Evolutionary conservation across 495 filamentous ascomycete genomes (phyloP).

Genomic region (Tuber brumale): DNA sequence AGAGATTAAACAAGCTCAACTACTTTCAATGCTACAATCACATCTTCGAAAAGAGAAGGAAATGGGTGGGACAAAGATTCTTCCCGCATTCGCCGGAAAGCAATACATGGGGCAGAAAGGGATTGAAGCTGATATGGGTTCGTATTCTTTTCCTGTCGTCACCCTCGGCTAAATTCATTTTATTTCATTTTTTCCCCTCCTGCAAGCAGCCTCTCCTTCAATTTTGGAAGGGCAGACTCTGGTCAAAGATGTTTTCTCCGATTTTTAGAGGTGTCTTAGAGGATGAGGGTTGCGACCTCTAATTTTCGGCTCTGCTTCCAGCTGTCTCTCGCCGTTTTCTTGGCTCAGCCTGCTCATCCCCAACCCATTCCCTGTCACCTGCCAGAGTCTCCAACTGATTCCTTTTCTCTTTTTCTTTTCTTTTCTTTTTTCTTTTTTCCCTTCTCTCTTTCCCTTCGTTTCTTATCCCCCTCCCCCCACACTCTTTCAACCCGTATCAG

Average conservation of each 20-base stretch:
- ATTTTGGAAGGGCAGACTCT: neutral
- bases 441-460: no score
- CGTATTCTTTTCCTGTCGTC: slow-evolving; percentile 7
- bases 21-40: slow-evolving; percentile 20
- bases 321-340: neutral
- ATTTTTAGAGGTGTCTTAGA: neutral
- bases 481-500: neutral
- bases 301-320: neutral
- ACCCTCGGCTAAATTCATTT: slow-evolving; percentile 2
- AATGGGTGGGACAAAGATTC: slow-evolving; percentile 15
- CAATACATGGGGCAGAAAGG: slow-evolving; percentile 12
- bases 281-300: neutral
- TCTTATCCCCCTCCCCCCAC: neutral
- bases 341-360: neutral
- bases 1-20: slow-evolving; percentile 13
- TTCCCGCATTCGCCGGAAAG: slow-evolving; percentile 17
- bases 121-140: slow-evolving; percentile 25
- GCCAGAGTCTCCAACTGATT: neutral
- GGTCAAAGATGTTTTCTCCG: neutral
- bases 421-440: neutral
- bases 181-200: neutral
- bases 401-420: neutral
- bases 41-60: slow-evolving; percentile 18
- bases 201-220: neutral
- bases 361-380: neutral